A percentile compares a stretch with the other conserved stretches of the same genome.
These are phyloP conservation scores for Pichia rugopelliculosa DNA, from an alignment of 805 yeast species.

Conservation along the genomic window DNA sequence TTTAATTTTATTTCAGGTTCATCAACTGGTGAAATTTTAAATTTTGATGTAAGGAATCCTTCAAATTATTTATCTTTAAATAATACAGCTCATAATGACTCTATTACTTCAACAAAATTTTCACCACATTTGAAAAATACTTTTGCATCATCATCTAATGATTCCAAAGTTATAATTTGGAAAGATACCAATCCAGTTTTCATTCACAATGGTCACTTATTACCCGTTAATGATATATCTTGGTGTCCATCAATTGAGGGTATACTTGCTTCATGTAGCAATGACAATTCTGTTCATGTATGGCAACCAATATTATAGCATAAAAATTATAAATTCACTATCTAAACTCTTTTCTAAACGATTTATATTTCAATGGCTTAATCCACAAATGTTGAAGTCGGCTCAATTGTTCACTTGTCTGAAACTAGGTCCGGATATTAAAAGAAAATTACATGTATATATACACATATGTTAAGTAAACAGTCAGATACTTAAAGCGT, in stretches of 20 bases:
- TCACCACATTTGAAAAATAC: conserved; percentile 48
- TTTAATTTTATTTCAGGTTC: conserved; percentile 64
- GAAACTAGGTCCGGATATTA: too few species aligned
- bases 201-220: conserved; percentile 78
- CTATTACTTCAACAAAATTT: conserved; percentile 68
- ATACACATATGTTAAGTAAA: too few species aligned
- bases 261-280: conserved; percentile 70
- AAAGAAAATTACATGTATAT: too few species aligned
- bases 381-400: too few species aligned
- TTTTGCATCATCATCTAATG: conserved; percentile 62
- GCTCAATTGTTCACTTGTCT: neutral
- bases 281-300: conserved; percentile 80
- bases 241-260: conserved; percentile 74
- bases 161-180: conserved; percentile 56
- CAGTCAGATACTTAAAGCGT: too few species aligned
- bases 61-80: conserved; percentile 25
- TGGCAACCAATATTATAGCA: conserved; percentile 55
- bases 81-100: conserved; percentile 36
- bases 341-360: neutral
- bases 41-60: conserved; percentile 61
- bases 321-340: neutral
- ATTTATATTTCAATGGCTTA: neutral
- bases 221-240: conserved; percentile 75
- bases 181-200: conserved; percentile 44
- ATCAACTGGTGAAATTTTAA: conserved; percentile 42